Conservation (phyloP, 495 filamentous ascomycete species). For the Sordaria brevicollis region DNA sequence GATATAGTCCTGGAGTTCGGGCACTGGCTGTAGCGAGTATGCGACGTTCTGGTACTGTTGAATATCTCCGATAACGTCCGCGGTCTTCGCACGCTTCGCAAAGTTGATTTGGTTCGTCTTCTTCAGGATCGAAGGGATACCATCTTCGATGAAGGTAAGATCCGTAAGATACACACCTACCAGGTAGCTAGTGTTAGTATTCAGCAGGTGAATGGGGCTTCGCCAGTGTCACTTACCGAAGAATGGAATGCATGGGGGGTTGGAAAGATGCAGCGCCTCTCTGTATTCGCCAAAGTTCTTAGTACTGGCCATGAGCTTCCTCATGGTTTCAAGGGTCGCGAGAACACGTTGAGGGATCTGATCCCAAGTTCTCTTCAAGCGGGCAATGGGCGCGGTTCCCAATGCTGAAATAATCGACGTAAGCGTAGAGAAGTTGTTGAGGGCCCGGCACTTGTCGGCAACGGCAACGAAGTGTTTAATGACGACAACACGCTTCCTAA, state of each 20-base stretch:
- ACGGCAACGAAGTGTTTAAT: conserved; percentile 98
- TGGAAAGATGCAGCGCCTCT: conserved; percentile 81
- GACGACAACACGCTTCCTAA: conserved; percentile 90
- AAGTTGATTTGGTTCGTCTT: conserved; percentile 96
- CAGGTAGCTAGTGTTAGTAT: conserved; percentile 5
- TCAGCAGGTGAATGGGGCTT: conserved; percentile 4
- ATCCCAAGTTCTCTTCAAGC: conserved; percentile 88
- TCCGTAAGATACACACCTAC: conserved; percentile 94
- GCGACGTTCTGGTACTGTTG: conserved; percentile 97
- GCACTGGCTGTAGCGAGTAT: conserved; percentile 78
- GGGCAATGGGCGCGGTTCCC: conserved; percentile 86
- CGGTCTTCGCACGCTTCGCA: conserved; percentile 93
- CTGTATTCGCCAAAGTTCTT: conserved; percentile 98
- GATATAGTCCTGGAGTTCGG: conserved; percentile 94
- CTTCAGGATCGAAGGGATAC: conserved; percentile 89
- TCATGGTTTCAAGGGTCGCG: conserved; percentile 76
- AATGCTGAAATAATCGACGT: conserved; percentile 98
- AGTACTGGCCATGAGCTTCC: conserved; percentile 88
- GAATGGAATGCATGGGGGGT: conserved; percentile 96
- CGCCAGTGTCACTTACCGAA: conserved; percentile 56
- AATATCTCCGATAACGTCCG: conserved; percentile 94
- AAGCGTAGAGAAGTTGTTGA: conserved; percentile 96
- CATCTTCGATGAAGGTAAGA: conserved; percentile 97
- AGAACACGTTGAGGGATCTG: conserved; percentile 79
- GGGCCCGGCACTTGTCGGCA: conserved; percentile 88